Base-by-base conservation (phyloP, 2,329 filamentous ascomycete species). In the Botrytis elliptica region DNA sequence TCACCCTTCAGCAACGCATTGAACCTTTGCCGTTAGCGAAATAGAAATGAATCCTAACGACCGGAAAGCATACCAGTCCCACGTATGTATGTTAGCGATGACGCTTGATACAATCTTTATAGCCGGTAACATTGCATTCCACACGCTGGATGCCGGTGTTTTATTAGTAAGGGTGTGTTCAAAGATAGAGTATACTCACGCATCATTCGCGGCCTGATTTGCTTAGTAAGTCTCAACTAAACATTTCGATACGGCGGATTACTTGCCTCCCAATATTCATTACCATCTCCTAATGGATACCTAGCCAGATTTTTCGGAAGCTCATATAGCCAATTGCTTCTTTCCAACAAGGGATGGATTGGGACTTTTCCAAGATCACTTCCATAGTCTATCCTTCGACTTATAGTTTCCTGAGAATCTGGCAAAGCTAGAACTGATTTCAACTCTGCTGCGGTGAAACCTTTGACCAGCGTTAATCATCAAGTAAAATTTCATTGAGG, bases 221-320 rank as follows among this genome's bases (percentile, higher is more conserved):
- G 7, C 9, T 36, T 29, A 55, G 65, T 68, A 68, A 42, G 36
- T n/a, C 29, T 42, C 10, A 14, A 18, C 22, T 22, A 20, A 55
- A 33, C 9, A 68, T 42, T 14, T 57, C 16, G 38, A 57, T 16
- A 38, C 57, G 49, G 25, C 40, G 36, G 29, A 68, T 29, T 20
- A 68, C 65, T 42, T 68, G 46, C 65, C 46, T 68, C 65, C 65
- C 65, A 68, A 42, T 68, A 68, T 68, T 68, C 65, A 29, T 68
- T 42, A 57, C 65, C 49, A 55, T 57, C 46, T 42, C 65, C 65
- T 7, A 55, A 33, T 55, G 65, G 65, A 42, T 68, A 68, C 9
- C 25, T 40, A 68, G 49, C 46, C 18, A 29, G 6, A 22, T 68
- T 25, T 40, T 25, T 25, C 46, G 65, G 65, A 10, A 68, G 3